Evolutionary conservation across 2,329 filamentous ascomycete genomes (phyloP), one percentile per base, ranked within the genome.

Genomic region (Claviceps sp.): DNA sequence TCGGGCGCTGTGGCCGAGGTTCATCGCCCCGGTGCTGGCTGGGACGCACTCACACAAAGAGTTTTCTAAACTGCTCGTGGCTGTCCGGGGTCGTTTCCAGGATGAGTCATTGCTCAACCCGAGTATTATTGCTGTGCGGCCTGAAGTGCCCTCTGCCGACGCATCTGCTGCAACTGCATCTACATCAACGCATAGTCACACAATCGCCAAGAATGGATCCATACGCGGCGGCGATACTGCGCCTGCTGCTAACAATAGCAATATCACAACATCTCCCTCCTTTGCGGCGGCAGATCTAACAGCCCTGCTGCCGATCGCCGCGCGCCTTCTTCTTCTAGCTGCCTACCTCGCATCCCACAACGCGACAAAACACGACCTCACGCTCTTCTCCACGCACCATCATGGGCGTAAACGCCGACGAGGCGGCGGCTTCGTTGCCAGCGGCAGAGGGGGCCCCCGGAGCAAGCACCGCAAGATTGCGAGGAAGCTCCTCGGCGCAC

Each of bases 321-420:
- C 87, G 2, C 84, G 86, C 42, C 77, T 87, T 50, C 75, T 91
- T 30, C 77, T 93, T 11, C 74, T 89, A 26, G 81, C 87, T 39
- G 84, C 87, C 3, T 93, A 93, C 67, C 78, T 93, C 3, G 85
- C 87, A 50, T 89, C 85, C 1, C 87, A 88, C 73, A 93, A 90
- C 64, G 79, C 84, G 14, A 70, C 84, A 1, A 77, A 81, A n/a
- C 80, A 86, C 61, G 87, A 93, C 64, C 70, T 80, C 4, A 74
- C 80, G 1, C 80, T 88, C 61, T 93, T 93, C 71, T 88, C 85
- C 58, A 88, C 86, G 13, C 76, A 80, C 61, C 76, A 82, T 52
- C 66, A 81, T 65, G 72, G 74, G 59, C 65, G 71, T 47, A 68
- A 73, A 56, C 70, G 75, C 50, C 68, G 74, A 1, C 70, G 76